Evolutionary conservation across 2,329 filamentous ascomycete species (phyloP).

Genomic region (Colletotrichum limetticola): DNA sequence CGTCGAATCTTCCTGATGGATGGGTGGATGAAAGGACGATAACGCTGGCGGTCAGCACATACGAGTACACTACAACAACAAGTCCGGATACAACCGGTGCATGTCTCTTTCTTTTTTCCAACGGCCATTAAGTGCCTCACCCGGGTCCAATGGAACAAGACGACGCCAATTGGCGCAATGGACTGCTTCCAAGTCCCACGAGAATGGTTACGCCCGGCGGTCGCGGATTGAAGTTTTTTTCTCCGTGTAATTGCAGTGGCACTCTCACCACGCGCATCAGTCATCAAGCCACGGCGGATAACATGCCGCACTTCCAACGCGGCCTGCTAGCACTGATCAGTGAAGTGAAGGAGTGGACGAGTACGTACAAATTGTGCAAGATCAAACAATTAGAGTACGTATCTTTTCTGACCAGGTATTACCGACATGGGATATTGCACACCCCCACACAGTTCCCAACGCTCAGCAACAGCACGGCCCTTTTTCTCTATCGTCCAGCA

Average conservation of each 20-base stretch:
- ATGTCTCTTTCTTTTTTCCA: constrained; percentile 9
- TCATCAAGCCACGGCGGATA: constrained; percentile 15
- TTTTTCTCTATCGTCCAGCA: constrained; percentile 9
- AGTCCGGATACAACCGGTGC: background rate
- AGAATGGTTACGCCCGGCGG: constrained; percentile 4
- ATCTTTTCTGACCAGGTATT: constrained; percentile 16
- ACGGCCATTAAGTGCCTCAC: constrained; percentile 31
- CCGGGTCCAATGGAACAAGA: constrained; percentile 11
- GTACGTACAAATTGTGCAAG: background rate
- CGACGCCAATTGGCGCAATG: constrained; percentile 19
- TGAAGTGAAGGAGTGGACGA: too few relatives aligned
- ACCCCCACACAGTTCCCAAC: constrained; percentile 24
- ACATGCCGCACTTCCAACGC: constrained; percentile 1
- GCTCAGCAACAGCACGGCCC: constrained; percentile 13
- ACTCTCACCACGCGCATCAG: constrained; percentile 22
- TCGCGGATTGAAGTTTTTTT: background rate
- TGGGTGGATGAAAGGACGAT: constrained; percentile 1
- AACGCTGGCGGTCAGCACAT: constrained; percentile 23
- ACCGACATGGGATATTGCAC: constrained; percentile 5
- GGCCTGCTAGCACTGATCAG: background rate
- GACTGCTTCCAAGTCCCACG: background rate
- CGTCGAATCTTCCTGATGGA: background rate
- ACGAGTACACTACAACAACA: background rate
- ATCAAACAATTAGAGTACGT: constrained; percentile 24
- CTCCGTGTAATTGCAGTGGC: background rate